Percentiles rank a stretch among this genome's conserved stretches.
Evolutionary conservation across 169 alveolate genomes (phyloP).

Genomic region (Nephromyces sp.): DNA sequence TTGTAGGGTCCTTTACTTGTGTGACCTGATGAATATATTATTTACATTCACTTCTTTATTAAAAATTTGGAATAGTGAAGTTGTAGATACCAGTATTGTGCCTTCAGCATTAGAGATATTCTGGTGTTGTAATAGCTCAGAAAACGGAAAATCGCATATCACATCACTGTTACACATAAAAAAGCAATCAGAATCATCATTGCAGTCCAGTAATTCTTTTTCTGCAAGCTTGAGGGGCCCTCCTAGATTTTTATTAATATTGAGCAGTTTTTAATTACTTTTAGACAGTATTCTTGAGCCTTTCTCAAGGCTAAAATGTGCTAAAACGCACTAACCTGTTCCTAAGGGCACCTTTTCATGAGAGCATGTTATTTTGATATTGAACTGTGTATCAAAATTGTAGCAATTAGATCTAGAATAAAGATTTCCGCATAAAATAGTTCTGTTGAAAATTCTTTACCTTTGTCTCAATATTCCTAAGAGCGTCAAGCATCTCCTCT

Average conservation of each 20-base stretch:
- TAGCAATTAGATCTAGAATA: no score
- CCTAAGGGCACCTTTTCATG: slow-evolving; percentile 93
- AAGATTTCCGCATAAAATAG: no score
- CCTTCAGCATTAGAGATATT: slow-evolving; percentile 74
- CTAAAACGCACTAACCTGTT: slow-evolving; percentile 78
- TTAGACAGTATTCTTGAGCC: no score
- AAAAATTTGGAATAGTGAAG: background rate
- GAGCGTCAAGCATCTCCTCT: slow-evolving; percentile 53
- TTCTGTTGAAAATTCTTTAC: slow-evolving; percentile 13
- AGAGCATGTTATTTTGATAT: slow-evolving; percentile 77
- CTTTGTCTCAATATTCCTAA: slow-evolving; percentile 57
- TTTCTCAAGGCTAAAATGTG: slow-evolving; percentile 8
- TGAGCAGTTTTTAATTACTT: no score
- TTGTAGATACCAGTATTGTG: slow-evolving; percentile 57
- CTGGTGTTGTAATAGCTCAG: slow-evolving; percentile 82
- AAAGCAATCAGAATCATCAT: slow-evolving; percentile 65
- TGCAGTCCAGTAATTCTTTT: slow-evolving; percentile 58
- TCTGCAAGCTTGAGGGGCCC: slow-evolving; percentile 82
- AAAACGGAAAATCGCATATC: slow-evolving; percentile 89
- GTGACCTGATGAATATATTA: slow-evolving; percentile 44
- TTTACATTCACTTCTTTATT: background rate
- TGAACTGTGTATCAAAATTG: no score
- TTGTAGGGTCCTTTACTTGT: slow-evolving; percentile 88
- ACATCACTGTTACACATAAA: slow-evolving; percentile 91
- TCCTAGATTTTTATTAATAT: slow-evolving; percentile 45